Conservation (phyloP, 116 monocot genomes). For the Phalaenopsis hybrid region DNA sequence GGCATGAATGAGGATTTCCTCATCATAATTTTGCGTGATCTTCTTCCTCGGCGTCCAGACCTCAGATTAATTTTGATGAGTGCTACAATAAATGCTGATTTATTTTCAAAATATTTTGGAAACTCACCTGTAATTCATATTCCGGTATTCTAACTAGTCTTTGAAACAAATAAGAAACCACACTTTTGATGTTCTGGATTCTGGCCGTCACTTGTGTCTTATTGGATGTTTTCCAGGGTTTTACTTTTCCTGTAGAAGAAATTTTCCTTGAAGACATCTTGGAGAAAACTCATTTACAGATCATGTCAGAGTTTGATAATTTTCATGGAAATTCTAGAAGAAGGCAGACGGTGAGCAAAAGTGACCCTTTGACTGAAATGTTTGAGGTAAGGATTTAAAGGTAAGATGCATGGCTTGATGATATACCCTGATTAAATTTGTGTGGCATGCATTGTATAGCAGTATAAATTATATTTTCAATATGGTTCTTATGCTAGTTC, state of each 20-base stretch:
- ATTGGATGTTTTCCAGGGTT: constrained; percentile 16
- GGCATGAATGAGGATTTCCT: constrained; percentile 99
- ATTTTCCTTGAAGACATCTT: constrained; percentile 80
- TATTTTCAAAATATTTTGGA: constrained; percentile 91
- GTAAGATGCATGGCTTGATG: not conserved
- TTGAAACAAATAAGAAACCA: too few relatives aligned
- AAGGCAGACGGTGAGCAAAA: constrained; percentile 41
- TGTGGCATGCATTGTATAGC: not conserved
- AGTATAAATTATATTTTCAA: not conserved
- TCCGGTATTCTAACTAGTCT: constrained; percentile 19
- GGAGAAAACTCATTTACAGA: constrained; percentile 70
- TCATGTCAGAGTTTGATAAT: constrained; percentile 68
- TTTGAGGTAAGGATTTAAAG: constrained; percentile 64
- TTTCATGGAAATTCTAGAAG: constrained; percentile 67
- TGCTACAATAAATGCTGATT: constrained; percentile 92
- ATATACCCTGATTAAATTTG: not conserved
- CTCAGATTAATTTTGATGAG: constrained; percentile 91
- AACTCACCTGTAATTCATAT: constrained; percentile 84
- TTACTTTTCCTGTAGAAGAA: constrained; percentile 91
- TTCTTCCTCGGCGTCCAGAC: constrained; percentile 81
- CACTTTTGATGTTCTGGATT: too few relatives aligned
- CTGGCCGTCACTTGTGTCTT: too few relatives aligned
- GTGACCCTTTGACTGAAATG: constrained; percentile 73
- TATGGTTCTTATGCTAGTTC: not conserved
- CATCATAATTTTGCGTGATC: constrained; percentile 86